A percentile compares a stretch with the other conserved stretches of the same genome.
phyloP scores from a whole-genome alignment of 2,329 filamentous ascomycete species.

The Aureobasidium sp. region DNA sequence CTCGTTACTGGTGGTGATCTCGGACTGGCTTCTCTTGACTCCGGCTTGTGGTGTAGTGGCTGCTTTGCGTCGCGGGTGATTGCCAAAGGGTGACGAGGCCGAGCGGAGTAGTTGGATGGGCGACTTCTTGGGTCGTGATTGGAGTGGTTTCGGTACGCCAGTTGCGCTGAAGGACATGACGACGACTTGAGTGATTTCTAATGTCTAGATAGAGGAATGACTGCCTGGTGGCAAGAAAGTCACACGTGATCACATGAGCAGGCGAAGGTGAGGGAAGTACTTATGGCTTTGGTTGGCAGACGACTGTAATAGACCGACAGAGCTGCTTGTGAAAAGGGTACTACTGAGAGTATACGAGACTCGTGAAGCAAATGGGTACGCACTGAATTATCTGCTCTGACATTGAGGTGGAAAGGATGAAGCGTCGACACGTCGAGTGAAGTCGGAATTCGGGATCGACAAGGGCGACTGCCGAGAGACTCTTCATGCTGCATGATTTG shows the following conservation, averaged over 20 bases:
- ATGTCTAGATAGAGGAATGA: neutral
- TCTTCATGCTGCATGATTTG: neutral
- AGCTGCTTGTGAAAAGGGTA: neutral
- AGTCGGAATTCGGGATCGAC: neutral
- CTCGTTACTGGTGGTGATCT: constrained; percentile 20
- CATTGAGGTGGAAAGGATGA: neutral
- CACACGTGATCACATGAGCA: constrained; percentile 3
- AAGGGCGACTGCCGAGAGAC: neutral
- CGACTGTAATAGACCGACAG: neutral
- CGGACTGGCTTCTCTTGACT: constrained; percentile 9
- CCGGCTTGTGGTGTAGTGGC: constrained; percentile 15
- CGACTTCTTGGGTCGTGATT: constrained; percentile 18
- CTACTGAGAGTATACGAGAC: neutral
- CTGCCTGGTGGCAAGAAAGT: constrained; percentile 7
- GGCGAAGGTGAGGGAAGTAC: neutral
- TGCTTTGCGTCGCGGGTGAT: constrained; percentile 30
- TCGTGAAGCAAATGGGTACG: no score
- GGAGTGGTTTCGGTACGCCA: constrained; percentile 15
- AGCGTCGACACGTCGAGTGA: neutral
- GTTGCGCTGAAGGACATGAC: constrained; percentile 18
- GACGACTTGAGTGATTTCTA: no score
- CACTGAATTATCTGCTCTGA: neutral
- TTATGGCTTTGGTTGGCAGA: neutral
- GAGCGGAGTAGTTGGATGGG: constrained; percentile 17
- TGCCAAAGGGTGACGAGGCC: constrained; percentile 28